Percentiles rank a stretch among this genome's conserved stretches.
phyloP scores from a whole-genome alignment of 139 green algal species.

The Micractinium sp. region DNA sequence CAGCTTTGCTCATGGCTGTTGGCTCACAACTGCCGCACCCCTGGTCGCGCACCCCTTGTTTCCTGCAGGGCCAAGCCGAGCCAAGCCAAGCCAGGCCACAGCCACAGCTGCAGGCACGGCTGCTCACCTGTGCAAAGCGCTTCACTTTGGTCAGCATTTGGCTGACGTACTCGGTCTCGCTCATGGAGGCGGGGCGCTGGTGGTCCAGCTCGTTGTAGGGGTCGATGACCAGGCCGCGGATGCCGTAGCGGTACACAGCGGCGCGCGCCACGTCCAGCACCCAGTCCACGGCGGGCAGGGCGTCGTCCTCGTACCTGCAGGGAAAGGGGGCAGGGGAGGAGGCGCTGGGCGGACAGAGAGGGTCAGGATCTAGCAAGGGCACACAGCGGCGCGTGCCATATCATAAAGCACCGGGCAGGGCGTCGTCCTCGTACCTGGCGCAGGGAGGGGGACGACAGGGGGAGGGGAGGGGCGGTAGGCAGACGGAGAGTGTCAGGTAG shows the following conservation, averaged over 20 bases:
- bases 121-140: slow-evolving; percentile 65
- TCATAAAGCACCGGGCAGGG: no score
- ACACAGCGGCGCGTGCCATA: no score
- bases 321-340: neutral
- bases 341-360: neutral
- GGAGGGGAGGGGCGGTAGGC: neutral
- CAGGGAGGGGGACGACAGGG: neutral
- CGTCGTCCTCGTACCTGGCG: slow-evolving; percentile 80
- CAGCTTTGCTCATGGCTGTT: no score
- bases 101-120: neutral
- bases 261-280: slow-evolving; percentile 82
- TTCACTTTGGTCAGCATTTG: slow-evolving; percentile 91
- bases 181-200: slow-evolving; percentile 58
- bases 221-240: slow-evolving; percentile 96
- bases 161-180: slow-evolving; percentile 96
- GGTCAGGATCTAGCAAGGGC: no score
- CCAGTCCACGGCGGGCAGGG: slow-evolving; percentile 91
- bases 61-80: no score
- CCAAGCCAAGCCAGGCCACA: neutral
- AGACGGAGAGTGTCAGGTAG: neutral
- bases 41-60: no score
- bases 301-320: slow-evolving; percentile 75
- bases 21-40: neutral
- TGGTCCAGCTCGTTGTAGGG: slow-evolving; percentile 99
- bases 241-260: slow-evolving; percentile 88